Evolutionary conservation across 768 basidiomycete species (phyloP).

Genomic region (Naganishia onofrii): DNA sequence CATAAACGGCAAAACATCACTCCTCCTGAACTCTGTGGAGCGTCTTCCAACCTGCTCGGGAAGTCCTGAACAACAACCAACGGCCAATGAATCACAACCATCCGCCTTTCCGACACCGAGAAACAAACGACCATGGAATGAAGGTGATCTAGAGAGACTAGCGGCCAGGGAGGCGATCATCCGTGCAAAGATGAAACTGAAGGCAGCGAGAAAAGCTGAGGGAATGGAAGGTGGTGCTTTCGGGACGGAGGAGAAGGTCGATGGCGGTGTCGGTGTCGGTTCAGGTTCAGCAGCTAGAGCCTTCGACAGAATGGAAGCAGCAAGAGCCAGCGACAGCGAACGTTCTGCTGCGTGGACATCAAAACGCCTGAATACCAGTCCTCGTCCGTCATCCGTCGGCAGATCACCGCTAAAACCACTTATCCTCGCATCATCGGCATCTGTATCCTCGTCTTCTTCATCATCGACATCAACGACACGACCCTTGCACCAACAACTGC

Average conservation of each 20-base stretch:
- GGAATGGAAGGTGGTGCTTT: neutral
- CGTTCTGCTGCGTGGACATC: neutral
- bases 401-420: neutral
- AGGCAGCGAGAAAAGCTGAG: neutral
- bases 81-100: neutral
- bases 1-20: no score
- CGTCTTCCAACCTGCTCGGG: no score
- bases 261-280: neutral
- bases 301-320: neutral
- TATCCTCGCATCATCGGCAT: neutral
- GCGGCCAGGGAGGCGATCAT: slow-evolving; percentile 4
- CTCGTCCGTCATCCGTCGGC: neutral
- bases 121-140: neutral
- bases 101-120: neutral
- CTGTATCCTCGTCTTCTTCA: neutral
- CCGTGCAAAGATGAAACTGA: slow-evolving; percentile 5
- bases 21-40: no score
- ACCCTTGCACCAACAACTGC: neutral
- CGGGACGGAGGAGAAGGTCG: neutral
- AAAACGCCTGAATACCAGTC: neutral
- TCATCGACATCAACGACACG: neutral
- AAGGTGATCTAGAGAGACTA: neutral
- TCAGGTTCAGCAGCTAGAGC: neutral
- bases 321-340: neutral
- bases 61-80: no score